Conservation (phyloP, 345 rosid species). For the Linum tenue region DNA sequence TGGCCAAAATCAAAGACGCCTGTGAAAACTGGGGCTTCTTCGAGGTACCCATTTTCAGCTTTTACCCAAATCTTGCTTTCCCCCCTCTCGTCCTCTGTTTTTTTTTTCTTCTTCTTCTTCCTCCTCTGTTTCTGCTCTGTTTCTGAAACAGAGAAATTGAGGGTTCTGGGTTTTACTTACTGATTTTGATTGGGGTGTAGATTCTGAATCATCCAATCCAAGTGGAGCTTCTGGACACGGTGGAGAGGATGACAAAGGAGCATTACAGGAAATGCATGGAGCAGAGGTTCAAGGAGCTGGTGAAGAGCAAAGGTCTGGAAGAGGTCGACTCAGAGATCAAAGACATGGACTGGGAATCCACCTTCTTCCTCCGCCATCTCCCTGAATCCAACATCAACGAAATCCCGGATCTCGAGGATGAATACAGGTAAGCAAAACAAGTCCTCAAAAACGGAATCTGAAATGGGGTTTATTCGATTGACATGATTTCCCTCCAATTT, state of each 20-base stretch:
- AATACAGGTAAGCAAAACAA: constrained; percentile 43
- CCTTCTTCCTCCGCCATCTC: constrained; percentile 64
- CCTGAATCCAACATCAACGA: constrained; percentile 55
- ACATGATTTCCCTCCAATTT: not conserved
- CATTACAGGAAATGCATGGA: constrained; percentile 87
- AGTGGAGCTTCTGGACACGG: constrained; percentile 53
- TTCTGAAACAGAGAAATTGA: not conserved
- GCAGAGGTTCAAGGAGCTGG: constrained; percentile 67
- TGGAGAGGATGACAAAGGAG: constrained; percentile 65
- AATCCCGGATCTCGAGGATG: constrained; percentile 65
- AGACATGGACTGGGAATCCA: constrained; percentile 91
- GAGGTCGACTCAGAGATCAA: constrained; percentile 49
- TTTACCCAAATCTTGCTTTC: not conserved
- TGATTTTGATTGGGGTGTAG: constrained; percentile 14
- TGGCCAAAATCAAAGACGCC: constrained; percentile 57
- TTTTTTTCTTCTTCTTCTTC: not conserved
- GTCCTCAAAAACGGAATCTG: too few species aligned
- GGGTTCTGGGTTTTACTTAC: not conserved
- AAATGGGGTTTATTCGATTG: too few species aligned
- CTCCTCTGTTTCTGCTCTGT: not conserved
- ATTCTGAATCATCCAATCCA: constrained; percentile 72
- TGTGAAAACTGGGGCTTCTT: constrained; percentile 99
- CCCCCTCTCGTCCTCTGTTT: not conserved
- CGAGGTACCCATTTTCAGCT: constrained; percentile 39
- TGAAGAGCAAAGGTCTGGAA: constrained; percentile 54